A percentile compares a stretch with the other conserved stretches of the same genome.
Evolutionary conservation across 306 rosid species (phyloP).

Genomic region (Sicyos baderoa): DNA sequence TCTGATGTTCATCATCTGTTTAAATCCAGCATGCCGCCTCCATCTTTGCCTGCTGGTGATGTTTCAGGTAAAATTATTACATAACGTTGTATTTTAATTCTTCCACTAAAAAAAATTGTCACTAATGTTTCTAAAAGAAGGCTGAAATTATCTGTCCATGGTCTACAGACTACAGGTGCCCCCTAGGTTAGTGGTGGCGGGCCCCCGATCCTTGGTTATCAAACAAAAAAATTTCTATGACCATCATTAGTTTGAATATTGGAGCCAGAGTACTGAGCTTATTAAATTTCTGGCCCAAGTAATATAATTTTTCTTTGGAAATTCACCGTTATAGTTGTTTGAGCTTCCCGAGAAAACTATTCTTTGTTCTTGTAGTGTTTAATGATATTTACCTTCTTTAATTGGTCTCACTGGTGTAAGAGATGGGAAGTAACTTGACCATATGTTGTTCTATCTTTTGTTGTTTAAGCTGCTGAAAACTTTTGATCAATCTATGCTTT

Average conservation of each 20-base stretch:
- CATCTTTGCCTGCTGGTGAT: conserved; percentile 31
- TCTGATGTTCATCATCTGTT: conserved; percentile 26
- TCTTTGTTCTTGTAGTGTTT: not conserved
- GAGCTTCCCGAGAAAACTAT: not conserved
- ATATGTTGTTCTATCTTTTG: not conserved
- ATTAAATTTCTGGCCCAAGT: not conserved
- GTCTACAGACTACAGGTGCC: not conserved
- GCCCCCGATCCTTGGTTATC: not conserved
- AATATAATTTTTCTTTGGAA: not conserved
- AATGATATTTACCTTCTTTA: not conserved
- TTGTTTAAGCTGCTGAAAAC: conserved; percentile 7
- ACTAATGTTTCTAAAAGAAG: not conserved
- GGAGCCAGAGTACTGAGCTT: not conserved
- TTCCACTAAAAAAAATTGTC: conserved; percentile 9
- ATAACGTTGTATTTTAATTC: not conserved
- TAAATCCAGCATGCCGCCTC: conserved; percentile 26
- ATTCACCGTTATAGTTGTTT: not conserved
- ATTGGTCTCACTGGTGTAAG: not conserved
- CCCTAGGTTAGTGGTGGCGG: not conserved
- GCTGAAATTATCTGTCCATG: not conserved
- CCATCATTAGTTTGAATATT: not conserved
- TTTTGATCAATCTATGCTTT: conserved; percentile 1
- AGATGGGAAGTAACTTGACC: not conserved
- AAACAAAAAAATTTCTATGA: not conserved
- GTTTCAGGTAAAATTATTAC: conserved; percentile 30